Evolutionary conservation across 192 early-diverging fungal genomes (phyloP).

Genomic region (Rhizophagus clarus): DNA sequence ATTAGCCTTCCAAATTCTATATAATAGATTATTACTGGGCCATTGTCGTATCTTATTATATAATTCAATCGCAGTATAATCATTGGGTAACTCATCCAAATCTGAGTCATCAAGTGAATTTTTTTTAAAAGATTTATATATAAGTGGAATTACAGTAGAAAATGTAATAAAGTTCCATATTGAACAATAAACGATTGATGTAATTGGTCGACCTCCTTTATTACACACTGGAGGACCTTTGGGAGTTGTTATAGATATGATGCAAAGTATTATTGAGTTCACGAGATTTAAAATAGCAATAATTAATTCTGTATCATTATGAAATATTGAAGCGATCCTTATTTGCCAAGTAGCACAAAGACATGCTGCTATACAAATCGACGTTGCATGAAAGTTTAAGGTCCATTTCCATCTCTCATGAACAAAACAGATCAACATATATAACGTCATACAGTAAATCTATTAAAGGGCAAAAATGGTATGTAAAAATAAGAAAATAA

Average conservation of each 20-base stretch:
- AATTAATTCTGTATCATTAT: neutral
- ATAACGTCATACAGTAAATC: neutral
- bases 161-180: conserved; percentile 38
- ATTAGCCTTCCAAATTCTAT: conserved; percentile 39
- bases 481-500: neutral
- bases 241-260: conserved; percentile 32
- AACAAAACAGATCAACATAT: neutral
- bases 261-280: neutral
- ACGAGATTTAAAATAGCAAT: neutral
- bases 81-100: conserved; percentile 34
- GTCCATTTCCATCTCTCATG: conserved; percentile 37
- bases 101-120: conserved; percentile 32
- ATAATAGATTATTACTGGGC: conserved; percentile 28
- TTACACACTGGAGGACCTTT: conserved; percentile 37
- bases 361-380: conserved; percentile 33
- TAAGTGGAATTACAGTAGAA: conserved; percentile 32
- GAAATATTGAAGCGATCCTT: neutral
- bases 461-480: neutral
- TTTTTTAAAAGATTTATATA: conserved; percentile 21
- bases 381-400: conserved; percentile 37
- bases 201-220: conserved; percentile 30
- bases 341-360: conserved; percentile 16
- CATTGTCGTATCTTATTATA: conserved; percentile 34
- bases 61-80: conserved; percentile 32
- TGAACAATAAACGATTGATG: conserved; percentile 34